phyloP scores from a whole-genome alignment of 257 asterid genomes.

The Asclepias syriaca region DNA sequence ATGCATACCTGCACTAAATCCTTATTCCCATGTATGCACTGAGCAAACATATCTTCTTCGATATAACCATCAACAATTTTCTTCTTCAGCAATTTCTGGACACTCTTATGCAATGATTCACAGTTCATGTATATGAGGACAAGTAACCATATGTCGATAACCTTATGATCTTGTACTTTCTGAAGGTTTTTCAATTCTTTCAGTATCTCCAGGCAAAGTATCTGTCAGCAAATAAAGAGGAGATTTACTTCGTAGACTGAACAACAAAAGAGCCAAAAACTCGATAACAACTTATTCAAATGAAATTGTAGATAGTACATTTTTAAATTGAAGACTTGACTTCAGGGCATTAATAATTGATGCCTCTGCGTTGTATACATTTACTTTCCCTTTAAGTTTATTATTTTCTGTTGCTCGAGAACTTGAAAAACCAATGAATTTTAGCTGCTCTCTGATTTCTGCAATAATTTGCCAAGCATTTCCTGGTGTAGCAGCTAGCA shows the following conservation, averaged over 20 bases:
- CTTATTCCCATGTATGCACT: conserved; percentile 56
- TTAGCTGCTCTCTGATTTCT: conserved; percentile 63
- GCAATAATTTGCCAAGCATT: conserved; percentile 73
- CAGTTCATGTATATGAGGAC: conserved; percentile 50
- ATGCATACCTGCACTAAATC: conserved; percentile 60
- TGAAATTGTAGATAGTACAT: conserved; percentile 41
- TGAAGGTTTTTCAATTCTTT: conserved; percentile 70
- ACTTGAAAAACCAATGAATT: conserved; percentile 50
- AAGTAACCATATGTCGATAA: conserved; percentile 78
- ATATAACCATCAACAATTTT: conserved; percentile 69
- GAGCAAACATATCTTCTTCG: conserved; percentile 61
- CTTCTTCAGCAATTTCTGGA: conserved; percentile 67
- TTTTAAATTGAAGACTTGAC: conserved; percentile 69
- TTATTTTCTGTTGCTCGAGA: conserved; percentile 33
- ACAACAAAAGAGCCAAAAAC: not conserved
- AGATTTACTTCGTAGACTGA: not conserved
- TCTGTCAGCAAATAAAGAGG: conserved; percentile 27
- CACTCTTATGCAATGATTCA: conserved; percentile 63
- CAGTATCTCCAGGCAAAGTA: conserved; percentile 68
- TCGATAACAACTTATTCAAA: conserved; percentile 2
- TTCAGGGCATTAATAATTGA: conserved; percentile 71
- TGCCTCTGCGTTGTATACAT: conserved; percentile 47
- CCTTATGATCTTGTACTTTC: conserved; percentile 62
- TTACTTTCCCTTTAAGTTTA: conserved; percentile 64
- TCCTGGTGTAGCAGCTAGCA: conserved; percentile 60